Percentiles rank a stretch among this genome's conserved stretches.
Evolutionary conservation across 768 basidiomycete genomes (phyloP).

Genomic region (Lentinula lateritia): DNA sequence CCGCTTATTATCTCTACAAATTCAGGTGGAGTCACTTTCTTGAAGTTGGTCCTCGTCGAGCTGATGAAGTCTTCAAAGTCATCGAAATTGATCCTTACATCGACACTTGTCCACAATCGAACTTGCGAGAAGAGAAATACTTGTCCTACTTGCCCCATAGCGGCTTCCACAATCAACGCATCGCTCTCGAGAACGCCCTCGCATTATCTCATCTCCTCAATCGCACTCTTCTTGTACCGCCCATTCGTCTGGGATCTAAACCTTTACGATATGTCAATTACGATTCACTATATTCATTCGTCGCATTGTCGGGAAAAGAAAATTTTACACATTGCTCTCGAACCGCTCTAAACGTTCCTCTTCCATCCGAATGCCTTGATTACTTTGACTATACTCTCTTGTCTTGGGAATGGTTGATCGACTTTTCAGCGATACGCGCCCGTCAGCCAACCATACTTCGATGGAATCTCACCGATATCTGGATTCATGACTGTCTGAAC

Average conservation of each 20-base stretch:
- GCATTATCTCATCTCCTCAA: conserved; percentile 64
- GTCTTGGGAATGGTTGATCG: conserved; percentile 67
- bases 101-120: conserved; percentile 12
- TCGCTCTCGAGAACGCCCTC: conserved; percentile 81
- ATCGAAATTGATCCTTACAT: conserved; percentile 19
- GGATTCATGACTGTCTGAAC: conserved; percentile 38
- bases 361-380: conserved; percentile 53
- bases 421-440: conserved; percentile 35
- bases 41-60: conserved; percentile 11
- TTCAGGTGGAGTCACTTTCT: conserved; percentile 46
- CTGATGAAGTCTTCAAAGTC: conserved; percentile 29
- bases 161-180: conserved; percentile 83
- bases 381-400: conserved; percentile 58
- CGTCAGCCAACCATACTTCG: conserved; percentile 41
- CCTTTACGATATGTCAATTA: conserved; percentile 57
- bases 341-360: conserved; percentile 25
- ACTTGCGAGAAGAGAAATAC: conserved; percentile 32
- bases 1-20: conserved; percentile 60
- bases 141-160: conserved; percentile 79
- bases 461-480: conserved; percentile 43
- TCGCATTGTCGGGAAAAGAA: conserved; percentile 45
- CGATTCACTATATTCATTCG: conserved; percentile 38
- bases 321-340: conserved; percentile 47
- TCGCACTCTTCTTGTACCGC: conserved; percentile 78
- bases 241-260: conserved; percentile 57